Percentiles rank a stretch among this genome's conserved stretches.
phyloP scores from a whole-genome alignment of 208 protist genomes.

The Acanthamoeba triangularis region DNA sequence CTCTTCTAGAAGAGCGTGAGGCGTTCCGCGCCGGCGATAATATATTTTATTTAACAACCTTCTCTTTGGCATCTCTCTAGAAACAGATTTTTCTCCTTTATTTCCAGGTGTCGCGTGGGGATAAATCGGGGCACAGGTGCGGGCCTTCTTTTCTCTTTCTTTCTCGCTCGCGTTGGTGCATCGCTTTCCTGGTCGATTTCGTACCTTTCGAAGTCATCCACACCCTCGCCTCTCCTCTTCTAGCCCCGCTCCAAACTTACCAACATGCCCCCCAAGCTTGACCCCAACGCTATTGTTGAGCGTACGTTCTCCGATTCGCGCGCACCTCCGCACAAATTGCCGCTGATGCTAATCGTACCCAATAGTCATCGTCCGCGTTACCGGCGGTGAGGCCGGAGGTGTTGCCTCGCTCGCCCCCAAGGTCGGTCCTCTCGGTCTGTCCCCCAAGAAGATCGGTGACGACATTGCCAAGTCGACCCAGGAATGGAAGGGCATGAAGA shows the following conservation, averaged over 20 bases:
- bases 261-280: slow-evolving; percentile 99
- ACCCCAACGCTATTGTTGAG: slow-evolving; percentile 96
- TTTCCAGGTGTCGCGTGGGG: too few species aligned
- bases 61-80: too few species aligned
- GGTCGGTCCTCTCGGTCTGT: slow-evolving; percentile 99
- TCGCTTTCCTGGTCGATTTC: slow-evolving; percentile 70
- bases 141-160: background rate
- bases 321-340: background rate
- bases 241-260: background rate
- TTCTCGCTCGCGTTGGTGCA: slow-evolving; percentile 50
- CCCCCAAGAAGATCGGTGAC: slow-evolving; percentile 99
- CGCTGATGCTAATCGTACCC: slow-evolving; percentile 54
- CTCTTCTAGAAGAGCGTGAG: too few species aligned
- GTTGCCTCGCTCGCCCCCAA: slow-evolving; percentile 99
- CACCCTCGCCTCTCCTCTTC: slow-evolving; percentile 35
- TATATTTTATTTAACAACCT: too few species aligned
- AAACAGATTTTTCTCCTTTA: too few species aligned
- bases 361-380: slow-evolving; percentile 97
- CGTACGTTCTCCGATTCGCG: slow-evolving; percentile 78
- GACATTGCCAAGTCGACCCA: slow-evolving; percentile 99
- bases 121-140: too few species aligned
- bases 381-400: slow-evolving; percentile 98
- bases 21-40: too few species aligned
- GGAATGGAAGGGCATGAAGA: slow-evolving; percentile 99
- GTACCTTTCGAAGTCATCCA: slow-evolving; percentile 68